phyloP scores from a whole-genome alignment of 148 eudicot genomes.

The Mesembryanthemum crystallinum region DNA sequence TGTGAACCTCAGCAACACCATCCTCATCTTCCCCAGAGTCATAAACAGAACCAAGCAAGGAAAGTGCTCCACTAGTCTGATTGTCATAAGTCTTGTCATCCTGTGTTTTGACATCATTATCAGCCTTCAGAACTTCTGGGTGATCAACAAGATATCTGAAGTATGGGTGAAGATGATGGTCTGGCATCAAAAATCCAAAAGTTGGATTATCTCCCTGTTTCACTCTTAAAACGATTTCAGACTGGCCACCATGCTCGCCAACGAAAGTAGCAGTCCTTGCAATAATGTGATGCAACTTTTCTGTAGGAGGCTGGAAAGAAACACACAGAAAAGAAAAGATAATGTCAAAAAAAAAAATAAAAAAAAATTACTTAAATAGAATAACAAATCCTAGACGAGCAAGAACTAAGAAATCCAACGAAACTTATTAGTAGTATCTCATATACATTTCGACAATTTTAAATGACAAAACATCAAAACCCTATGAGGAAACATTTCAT shows the following conservation, averaged over 20 bases:
- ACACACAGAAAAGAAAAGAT: conserved; percentile 26
- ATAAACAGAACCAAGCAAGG: conserved; percentile 86
- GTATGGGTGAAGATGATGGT: conserved; percentile 87
- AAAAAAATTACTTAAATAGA: neutral
- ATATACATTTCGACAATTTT: conserved; percentile 30
- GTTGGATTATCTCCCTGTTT: conserved; percentile 97
- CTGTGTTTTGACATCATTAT: conserved; percentile 45
- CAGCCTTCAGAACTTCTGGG: conserved; percentile 61
- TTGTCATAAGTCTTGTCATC: conserved; percentile 31
- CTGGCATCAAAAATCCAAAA: conserved; percentile 98
- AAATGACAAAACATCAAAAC: conserved; percentile 36
- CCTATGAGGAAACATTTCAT: conserved; percentile 38
- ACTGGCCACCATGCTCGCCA: conserved; percentile 84
- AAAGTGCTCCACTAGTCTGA: conserved; percentile 63
- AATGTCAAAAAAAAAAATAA: conserved; percentile 10
- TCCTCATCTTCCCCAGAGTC: conserved; percentile 93
- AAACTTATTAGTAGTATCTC: conserved; percentile 21
- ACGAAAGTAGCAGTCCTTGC: conserved; percentile 94
- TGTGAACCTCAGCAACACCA: conserved; percentile 32
- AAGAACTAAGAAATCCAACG: conserved; percentile 7
- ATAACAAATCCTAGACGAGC: conserved; percentile 3
- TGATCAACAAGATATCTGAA: conserved; percentile 90
- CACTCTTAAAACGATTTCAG: conserved; percentile 92
- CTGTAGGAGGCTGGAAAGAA: conserved; percentile 80
- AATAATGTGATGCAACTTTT: conserved; percentile 93